A percentile compares a stretch with the other conserved stretches of the same genome.
Conservation (phyloP, 2,329 filamentous ascomycete species). For the Blastomyces silverae region DNA sequence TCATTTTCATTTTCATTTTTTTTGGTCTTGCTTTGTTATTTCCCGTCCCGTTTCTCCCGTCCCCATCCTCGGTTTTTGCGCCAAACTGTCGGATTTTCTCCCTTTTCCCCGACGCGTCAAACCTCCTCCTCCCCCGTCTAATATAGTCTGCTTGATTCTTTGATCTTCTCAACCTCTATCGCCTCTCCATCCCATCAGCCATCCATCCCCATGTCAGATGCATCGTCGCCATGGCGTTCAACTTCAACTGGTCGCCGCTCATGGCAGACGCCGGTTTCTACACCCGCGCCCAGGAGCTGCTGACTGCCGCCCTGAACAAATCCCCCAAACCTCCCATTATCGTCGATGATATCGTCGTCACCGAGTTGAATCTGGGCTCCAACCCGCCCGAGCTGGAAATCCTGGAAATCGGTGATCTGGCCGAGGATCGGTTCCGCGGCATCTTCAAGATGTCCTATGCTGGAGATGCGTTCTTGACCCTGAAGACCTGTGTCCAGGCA, state of each 20-base stretch:
- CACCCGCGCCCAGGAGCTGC: conserved; percentile 81
- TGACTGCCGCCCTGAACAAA: conserved; percentile 94
- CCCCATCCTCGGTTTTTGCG: not conserved
- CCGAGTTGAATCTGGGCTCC: conserved; percentile 91
- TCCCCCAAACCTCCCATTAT: conserved; percentile 97
- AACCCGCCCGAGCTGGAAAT: conserved; percentile 95
- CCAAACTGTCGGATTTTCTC: not conserved
- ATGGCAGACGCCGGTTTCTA: conserved; percentile 92
- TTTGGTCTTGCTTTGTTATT: too few relatives aligned
- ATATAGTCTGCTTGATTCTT: too few relatives aligned
- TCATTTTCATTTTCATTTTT: not conserved
- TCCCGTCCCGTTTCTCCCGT: too few relatives aligned
- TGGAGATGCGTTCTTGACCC: conserved; percentile 88
- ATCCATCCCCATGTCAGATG: conserved; percentile 12
- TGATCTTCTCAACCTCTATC: not conserved
- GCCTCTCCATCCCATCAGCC: not conserved
- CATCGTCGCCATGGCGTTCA: conserved; percentile 76
- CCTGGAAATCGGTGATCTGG: conserved; percentile 92
- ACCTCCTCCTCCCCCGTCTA: too few relatives aligned
- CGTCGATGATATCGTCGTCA: conserved; percentile 97
- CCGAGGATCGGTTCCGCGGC: conserved; percentile 91
- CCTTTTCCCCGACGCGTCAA: not conserved
- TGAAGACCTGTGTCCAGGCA: conserved; percentile 94
- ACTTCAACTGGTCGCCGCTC: conserved; percentile 99
- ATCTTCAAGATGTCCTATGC: conserved; percentile 99